Base-by-base conservation (phyloP, 2,329 filamentous ascomycete species). In the Stagonosporopsis tanaceti region DNA sequence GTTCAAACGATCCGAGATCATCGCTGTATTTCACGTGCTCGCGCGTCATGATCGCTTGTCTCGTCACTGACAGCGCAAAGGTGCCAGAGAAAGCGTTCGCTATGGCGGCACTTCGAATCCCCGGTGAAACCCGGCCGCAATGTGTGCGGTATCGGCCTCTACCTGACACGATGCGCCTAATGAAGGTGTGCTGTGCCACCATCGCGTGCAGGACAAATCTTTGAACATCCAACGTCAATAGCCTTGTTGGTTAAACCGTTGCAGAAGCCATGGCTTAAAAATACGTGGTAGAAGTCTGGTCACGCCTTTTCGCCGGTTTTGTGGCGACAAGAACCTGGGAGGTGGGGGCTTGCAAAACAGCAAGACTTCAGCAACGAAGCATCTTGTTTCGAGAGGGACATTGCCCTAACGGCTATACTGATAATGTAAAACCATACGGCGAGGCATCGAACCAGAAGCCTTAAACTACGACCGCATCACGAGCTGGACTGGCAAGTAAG, bases 1-100 rank as follows among this genome's bases (percentile, higher is more conserved):
- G 30, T 38, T 47, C 37, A 28, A 47, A 44, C 9, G 28, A 25
- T 22, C 44, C 42, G 35, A 48, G 42, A 52, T 52, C 54, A 30
- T 28, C 39, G 15, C 22, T 7, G 14, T 48, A 1, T 24, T 57
- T 44, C 48, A 50, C 48, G 54, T 48, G 48, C 39, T 39, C 40
- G 48, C 48, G 48, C 39, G 44, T 50, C 28, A 32, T 40, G 39
- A 17, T 40, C 11, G 30, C 38, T 44, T 30, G 5, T 2, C 22
- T 15, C 39, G n/a, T 46, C 44, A 39, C 44, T 41, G 15, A n/a
- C 30, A 34, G 39, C 32, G 44, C 17, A 39, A 20, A 14, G 28
- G 17, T 14, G n/a, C n/a, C n/a, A 20, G n/a, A 17, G n/a, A 8
- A n/a, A 14, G 27, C 15, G 20, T 11, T 24, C 42, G 27, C 28